A percentile compares a stretch with the other conserved stretches of the same genome.
Conservation (phyloP, 1,139 yeast species). For the Zygosaccharomyces sapae region DNA sequence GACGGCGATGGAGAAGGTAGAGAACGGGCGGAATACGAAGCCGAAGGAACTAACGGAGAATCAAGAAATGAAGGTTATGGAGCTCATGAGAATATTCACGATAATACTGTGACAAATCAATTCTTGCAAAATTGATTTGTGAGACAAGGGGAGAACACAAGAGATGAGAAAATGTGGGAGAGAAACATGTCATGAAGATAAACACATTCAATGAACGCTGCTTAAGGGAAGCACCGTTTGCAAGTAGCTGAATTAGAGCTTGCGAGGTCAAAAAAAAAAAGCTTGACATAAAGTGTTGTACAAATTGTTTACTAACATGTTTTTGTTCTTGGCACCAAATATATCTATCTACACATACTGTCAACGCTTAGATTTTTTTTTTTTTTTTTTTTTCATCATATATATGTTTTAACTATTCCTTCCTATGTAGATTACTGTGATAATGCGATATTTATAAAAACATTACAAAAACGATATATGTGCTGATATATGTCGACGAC, state of each 20-base stretch:
- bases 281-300: not conserved
- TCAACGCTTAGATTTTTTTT: not conserved
- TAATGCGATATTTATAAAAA: slow-evolving; percentile 6
- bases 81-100: slow-evolving; percentile 8
- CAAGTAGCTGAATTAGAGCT: not conserved
- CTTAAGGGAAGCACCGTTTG: not conserved
- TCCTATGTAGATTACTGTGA: not conserved
- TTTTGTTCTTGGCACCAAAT: not conserved
- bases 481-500: not conserved
- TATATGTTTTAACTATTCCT: not conserved
- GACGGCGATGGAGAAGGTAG: not conserved
- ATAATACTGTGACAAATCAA: slow-evolving; percentile 28
- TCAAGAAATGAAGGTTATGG: slow-evolving; percentile 6
- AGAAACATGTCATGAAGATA: not conserved
- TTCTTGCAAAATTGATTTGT: slow-evolving; percentile 17
- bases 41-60: slow-evolving; percentile 2
- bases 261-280: not conserved
- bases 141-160: not conserved
- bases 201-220: not conserved
- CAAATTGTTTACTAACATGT: not conserved
- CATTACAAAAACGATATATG: slow-evolving; percentile 3
- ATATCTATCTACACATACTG: too few relatives aligned
- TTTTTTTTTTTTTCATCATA: not conserved
- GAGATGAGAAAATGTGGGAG: not conserved
- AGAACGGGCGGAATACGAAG: too few relatives aligned